Evolutionary conservation across 495 filamentous ascomycete genomes (phyloP).

Genomic region (Lindgomyces ingoldianus): DNA sequence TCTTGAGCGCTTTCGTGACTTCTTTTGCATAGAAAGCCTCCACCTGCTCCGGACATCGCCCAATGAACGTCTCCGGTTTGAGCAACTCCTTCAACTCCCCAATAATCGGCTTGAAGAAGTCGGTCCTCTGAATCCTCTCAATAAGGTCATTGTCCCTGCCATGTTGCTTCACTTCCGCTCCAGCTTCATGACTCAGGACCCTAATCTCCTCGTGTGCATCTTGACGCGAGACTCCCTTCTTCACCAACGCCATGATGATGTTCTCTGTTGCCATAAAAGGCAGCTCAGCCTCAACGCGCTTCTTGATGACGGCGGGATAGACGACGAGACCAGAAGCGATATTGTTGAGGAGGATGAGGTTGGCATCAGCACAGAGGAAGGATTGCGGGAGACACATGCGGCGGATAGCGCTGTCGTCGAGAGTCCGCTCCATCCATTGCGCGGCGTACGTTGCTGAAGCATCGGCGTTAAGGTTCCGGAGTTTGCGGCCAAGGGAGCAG

Average conservation of each 20-base stretch:
- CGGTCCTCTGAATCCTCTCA: conserved; percentile 68
- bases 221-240: conserved; percentile 75
- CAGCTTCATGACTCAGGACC: conserved; percentile 84
- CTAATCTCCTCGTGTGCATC: conserved; percentile 89
- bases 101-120: conserved; percentile 83
- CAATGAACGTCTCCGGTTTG: conserved; percentile 70
- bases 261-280: conserved; percentile 55
- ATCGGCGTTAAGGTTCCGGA: conserved; percentile 66
- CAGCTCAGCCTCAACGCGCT: conserved; percentile 71
- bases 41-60: conserved; percentile 47
- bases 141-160: conserved; percentile 83
- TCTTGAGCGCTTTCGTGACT: conserved; percentile 55
- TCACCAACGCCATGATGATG: conserved; percentile 85
- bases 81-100: conserved; percentile 73
- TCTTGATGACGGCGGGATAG: conserved; percentile 75
- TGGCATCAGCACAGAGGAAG: conserved; percentile 81
- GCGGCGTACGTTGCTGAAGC: conserved; percentile 74
- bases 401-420: conserved; percentile 66
- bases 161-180: conserved; percentile 74
- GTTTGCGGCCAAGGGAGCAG: conserved; percentile 70
- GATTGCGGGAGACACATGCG: conserved; percentile 75
- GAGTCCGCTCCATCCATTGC: conserved; percentile 77
- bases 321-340: conserved; percentile 80
- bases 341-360: conserved; percentile 79
- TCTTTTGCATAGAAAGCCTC: conserved; percentile 48